phyloP scores from a whole-genome alignment of 768 basidiomycete genomes.

The Ramaria sp. region DNA sequence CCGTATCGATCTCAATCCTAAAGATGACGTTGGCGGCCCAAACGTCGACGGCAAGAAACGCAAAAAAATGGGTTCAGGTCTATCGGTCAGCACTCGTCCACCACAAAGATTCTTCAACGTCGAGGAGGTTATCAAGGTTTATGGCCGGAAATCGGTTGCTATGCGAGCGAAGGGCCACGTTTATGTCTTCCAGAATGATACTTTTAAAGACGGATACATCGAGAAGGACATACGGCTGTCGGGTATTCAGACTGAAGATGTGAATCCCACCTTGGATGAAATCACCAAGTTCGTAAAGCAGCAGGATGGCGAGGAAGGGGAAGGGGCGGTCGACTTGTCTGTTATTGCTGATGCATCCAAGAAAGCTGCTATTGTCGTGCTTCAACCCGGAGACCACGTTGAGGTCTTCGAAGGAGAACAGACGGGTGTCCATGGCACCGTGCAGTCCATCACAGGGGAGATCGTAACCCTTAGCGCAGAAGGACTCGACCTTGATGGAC shows the following conservation, averaged over 20 bases:
- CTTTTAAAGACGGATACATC: constrained; percentile 89
- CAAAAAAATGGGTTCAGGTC: constrained; percentile 46
- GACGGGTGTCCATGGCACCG: constrained; percentile 82
- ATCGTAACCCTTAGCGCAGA: constrained; percentile 75
- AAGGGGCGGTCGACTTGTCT: constrained; percentile 69
- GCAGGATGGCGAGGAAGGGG: constrained; percentile 58
- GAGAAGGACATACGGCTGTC: constrained; percentile 90
- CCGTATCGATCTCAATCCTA: constrained; percentile 90
- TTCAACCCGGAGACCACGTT: constrained; percentile 97
- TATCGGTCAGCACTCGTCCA: constrained; percentile 56
- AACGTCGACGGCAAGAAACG: constrained; percentile 58
- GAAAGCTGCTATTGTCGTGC: constrained; percentile 81
- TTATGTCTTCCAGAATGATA: constrained; percentile 87
- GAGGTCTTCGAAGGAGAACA: constrained; percentile 98
- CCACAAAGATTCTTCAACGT: constrained; percentile 89
- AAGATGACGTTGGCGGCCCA: constrained; percentile 46
- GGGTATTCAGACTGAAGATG: constrained; percentile 71
- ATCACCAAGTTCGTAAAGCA: constrained; percentile 82
- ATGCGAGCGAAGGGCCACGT: constrained; percentile 52
- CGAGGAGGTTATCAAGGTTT: constrained; percentile 84
- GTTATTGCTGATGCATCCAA: constrained; percentile 88
- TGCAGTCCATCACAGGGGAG: constrained; percentile 82
- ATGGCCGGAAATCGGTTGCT: constrained; percentile 65
- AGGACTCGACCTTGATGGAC: constrained; percentile 76
- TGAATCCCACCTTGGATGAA: constrained; percentile 93